Percentiles rank a stretch among this genome's conserved stretches.
Conservation (phyloP, 139 green algal genomes). For the Edaphochlamys debaryana region DNA sequence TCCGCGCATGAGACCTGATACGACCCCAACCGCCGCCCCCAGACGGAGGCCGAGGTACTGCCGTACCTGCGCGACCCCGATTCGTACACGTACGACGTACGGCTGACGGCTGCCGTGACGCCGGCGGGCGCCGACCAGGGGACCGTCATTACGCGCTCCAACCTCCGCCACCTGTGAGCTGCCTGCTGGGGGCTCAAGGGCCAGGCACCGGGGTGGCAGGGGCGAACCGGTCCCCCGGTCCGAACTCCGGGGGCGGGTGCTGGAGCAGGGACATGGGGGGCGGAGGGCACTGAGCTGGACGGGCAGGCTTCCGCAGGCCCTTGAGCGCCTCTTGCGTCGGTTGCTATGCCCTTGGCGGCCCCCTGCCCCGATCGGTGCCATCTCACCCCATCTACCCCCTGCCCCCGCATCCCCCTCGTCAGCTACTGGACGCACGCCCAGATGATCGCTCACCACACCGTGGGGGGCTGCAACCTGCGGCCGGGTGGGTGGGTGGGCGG, state of each 20-base stretch:
- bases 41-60: conserved; percentile 62
- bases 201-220: no score
- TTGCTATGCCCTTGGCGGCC: no score
- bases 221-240: not conserved
- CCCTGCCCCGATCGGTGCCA: no score
- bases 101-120: conserved; percentile 74
- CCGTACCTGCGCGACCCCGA: conserved; percentile 73
- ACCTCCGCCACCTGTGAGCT: conserved; percentile 80
- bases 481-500: conserved; percentile 88
- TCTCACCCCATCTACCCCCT: not conserved
- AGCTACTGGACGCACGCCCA: conserved; percentile 92
- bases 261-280: not conserved
- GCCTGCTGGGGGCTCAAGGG: no score
- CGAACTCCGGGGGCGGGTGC: no score
- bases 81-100: conserved; percentile 74
- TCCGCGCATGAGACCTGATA: no score
- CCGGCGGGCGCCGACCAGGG: conserved; percentile 22
- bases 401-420: not conserved
- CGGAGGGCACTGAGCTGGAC: no score
- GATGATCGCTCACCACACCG: conserved; percentile 96
- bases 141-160: conserved; percentile 62
- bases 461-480: conserved; percentile 86
- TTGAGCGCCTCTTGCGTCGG: not conserved
- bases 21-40: no score
- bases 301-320: no score